These are phyloP conservation scores for Neoboletus magnificus DNA, from an alignment of 768 basidiomycete species.

Conservation along the genomic window DNA sequence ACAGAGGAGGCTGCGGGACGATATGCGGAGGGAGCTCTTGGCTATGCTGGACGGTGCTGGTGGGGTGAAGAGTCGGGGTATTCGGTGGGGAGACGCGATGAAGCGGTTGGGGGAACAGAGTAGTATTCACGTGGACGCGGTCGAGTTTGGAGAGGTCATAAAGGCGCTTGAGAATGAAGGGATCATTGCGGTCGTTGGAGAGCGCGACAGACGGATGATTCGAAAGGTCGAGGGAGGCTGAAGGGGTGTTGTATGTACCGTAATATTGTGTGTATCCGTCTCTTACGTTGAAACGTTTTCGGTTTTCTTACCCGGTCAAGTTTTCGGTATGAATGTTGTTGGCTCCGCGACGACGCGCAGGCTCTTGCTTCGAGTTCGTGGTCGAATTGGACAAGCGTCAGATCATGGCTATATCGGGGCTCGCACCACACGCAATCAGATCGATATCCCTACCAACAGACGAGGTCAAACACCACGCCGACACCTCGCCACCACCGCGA, in stretches of 20 bases:
- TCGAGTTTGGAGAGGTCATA: constrained; percentile 81
- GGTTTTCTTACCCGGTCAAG: neutral
- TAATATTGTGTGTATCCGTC: neutral
- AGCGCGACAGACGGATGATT: constrained; percentile 82
- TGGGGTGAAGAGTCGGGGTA: constrained; percentile 50
- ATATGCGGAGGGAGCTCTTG: constrained; percentile 82
- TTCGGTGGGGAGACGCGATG: constrained; percentile 82
- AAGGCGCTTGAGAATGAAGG: constrained; percentile 83
- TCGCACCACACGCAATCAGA: neutral
- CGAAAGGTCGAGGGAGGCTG: constrained; percentile 53
- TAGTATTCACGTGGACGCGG: constrained; percentile 69
- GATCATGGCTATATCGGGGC: constrained; percentile 20
- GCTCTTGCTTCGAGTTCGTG: neutral
- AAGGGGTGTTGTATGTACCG: constrained; percentile 2
- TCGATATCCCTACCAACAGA: neutral
- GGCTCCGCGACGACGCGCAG: neutral
- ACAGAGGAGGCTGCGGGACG: constrained; percentile 82
- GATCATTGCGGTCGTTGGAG: constrained; percentile 78
- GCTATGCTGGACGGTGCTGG: constrained; percentile 53
- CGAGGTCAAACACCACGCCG: neutral
- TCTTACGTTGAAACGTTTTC: constrained; percentile 1
- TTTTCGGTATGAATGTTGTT: neutral
- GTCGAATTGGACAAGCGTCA: neutral
- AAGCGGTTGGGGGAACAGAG: constrained; percentile 81
- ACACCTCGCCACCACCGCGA: constrained; percentile 10